These are phyloP conservation scores for Lasiodiplodia citricola DNA, from an alignment of 2,329 filamentous ascomycete genomes.

Conservation along the genomic window DNA sequence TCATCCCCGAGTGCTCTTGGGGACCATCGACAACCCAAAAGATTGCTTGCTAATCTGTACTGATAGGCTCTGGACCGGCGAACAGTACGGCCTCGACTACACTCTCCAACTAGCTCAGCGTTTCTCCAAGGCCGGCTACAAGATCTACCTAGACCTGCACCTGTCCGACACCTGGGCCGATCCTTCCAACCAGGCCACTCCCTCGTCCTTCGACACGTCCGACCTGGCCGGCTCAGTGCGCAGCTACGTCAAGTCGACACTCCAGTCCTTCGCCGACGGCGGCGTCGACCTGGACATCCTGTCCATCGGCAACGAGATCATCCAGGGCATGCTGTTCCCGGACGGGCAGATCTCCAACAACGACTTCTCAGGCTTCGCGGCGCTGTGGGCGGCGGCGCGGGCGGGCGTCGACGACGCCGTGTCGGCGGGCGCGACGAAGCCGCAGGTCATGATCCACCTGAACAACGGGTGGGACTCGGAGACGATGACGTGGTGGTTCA, in stretches of 20 bases:
- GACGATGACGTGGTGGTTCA: slow-evolving; percentile 64
- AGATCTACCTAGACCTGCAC: slow-evolving; percentile 68
- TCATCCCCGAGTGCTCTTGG: not conserved
- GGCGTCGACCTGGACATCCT: slow-evolving; percentile 65
- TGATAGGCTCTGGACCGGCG: slow-evolving; percentile 68
- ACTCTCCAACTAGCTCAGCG: slow-evolving; percentile 71
- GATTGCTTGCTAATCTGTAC: not conserved
- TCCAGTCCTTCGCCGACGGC: slow-evolving; percentile 64
- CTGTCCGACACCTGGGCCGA: slow-evolving; percentile 76
- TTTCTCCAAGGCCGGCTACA: slow-evolving; percentile 66
- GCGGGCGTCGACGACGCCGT: slow-evolving; percentile 68
- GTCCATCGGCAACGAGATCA: slow-evolving; percentile 77
- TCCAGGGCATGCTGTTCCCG: slow-evolving; percentile 69
- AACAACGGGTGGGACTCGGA: slow-evolving; percentile 77
- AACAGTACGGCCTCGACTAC: slow-evolving; percentile 72
- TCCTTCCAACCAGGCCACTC: slow-evolving; percentile 66
- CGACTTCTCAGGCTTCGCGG: slow-evolving; percentile 62
- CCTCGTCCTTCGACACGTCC: slow-evolving; percentile 66
- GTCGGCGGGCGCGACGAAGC: slow-evolving; percentile 54
- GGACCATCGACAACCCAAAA: not conserved
- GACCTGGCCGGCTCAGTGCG: slow-evolving; percentile 67
- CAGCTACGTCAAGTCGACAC: slow-evolving; percentile 69
- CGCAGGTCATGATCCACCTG: slow-evolving; percentile 75
- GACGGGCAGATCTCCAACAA: slow-evolving; percentile 61
- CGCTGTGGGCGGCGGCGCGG: slow-evolving; percentile 67